A percentile compares a stretch with the other conserved stretches of the same genome.
Evolutionary conservation across 2,329 filamentous ascomycete species (phyloP).

Genomic region (Fusarium marasasianum): DNA sequence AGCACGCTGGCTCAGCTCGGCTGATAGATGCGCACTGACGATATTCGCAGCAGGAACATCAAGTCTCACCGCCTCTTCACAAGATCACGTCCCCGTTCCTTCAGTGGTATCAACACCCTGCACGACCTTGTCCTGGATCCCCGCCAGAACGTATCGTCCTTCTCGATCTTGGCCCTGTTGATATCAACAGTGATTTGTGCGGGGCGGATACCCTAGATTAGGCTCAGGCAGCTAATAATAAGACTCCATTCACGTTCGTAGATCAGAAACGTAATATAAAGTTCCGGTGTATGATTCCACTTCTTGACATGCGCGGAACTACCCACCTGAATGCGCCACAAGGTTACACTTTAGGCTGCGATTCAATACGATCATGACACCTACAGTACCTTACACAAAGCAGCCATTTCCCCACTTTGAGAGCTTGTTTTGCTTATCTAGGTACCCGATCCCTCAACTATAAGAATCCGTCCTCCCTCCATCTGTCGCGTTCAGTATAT

Average conservation of each 20-base stretch:
- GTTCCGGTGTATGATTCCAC: not conserved
- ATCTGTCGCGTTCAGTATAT: not conserved
- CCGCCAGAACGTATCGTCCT: not conserved
- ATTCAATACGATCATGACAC: not conserved
- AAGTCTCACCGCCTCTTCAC: conserved; percentile 2
- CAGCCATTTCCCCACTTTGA: not conserved
- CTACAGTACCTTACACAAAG: not conserved
- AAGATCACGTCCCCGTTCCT: not conserved
- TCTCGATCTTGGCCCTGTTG: not conserved
- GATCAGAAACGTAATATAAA: not conserved
- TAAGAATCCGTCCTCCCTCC: not conserved
- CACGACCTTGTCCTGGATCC: not conserved
- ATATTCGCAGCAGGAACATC: not conserved
- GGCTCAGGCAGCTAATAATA: no score
- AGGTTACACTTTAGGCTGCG: not conserved
- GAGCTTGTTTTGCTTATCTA: not conserved
- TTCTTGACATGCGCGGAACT: not conserved
- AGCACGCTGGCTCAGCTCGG: not conserved
- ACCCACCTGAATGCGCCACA: not conserved
- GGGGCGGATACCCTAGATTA: no score
- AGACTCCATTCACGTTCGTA: not conserved
- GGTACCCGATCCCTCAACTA: not conserved
- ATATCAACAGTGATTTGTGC: not conserved
- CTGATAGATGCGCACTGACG: not conserved
- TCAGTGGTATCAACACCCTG: not conserved